Conservation (phyloP, 768 basidiomycete genomes). For the Auricularia sp. region DNA sequence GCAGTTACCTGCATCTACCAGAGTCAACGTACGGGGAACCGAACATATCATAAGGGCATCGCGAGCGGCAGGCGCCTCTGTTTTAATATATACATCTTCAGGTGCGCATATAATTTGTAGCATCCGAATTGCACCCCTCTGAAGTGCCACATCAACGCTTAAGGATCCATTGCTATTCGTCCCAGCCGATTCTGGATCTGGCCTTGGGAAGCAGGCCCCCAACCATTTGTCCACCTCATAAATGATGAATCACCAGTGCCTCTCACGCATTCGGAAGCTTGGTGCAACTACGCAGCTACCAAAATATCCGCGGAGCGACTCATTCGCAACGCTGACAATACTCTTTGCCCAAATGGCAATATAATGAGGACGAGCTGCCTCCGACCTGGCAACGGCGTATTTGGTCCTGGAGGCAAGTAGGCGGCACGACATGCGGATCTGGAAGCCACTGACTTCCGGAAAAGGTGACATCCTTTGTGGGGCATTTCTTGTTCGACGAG, state of each 20-base stretch:
- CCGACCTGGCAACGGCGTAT: conserved; percentile 68
- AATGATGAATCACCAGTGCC: conserved; percentile 47
- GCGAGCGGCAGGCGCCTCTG: conserved; percentile 40
- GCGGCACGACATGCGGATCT: not conserved
- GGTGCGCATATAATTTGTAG: conserved; percentile 18
- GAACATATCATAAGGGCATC: conserved; percentile 54
- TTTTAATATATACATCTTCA: conserved; percentile 65
- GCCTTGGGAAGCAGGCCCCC: conserved; percentile 62
- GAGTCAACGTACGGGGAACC: conserved; percentile 59
- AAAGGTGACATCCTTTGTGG: conserved; percentile 62
- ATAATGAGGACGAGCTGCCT: conserved; percentile 59
- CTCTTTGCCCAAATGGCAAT: conserved; percentile 25
- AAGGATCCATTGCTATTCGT: conserved; percentile 40
- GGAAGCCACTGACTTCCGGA: not conserved
- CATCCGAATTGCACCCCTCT: not conserved
- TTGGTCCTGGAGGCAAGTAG: conserved; percentile 34
- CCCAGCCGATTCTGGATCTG: conserved; percentile 55
- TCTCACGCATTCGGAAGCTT: conserved; percentile 48
- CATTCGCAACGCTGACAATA: conserved; percentile 33
- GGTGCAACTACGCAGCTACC: conserved; percentile 69
- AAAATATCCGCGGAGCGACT: conserved; percentile 47
- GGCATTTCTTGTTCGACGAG: conserved; percentile 47
- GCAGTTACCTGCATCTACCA: conserved; percentile 45
- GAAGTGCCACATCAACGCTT: not conserved
- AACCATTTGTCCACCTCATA: conserved; percentile 49